A percentile compares a stretch with the other conserved stretches of the same genome.
Evolutionary conservation across 257 asterid species (phyloP).

Genomic region (Nicotiana sylvestris): DNA sequence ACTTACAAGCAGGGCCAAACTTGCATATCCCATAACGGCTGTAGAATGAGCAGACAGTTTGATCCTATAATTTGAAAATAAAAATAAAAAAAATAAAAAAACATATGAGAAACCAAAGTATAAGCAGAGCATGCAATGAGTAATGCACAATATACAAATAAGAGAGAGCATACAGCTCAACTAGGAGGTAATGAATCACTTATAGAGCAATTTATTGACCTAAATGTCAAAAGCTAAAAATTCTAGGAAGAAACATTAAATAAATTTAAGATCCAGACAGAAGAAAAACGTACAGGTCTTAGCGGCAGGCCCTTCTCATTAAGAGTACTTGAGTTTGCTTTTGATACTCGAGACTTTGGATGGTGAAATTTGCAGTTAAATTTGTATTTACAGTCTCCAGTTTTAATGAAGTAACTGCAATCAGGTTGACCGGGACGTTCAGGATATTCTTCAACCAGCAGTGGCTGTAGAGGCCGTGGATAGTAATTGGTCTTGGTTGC

Average conservation of each 20-base stretch:
- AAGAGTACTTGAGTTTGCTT: conserved; percentile 37
- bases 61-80: conserved; percentile 43
- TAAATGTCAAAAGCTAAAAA: neutral
- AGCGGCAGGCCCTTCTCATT: conserved; percentile 93
- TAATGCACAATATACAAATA: neutral
- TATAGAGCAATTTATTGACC: neutral
- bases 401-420: conserved; percentile 75
- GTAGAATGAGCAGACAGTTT: conserved; percentile 69
- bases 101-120: neutral
- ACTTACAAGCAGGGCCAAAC: conserved; percentile 84
- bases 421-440: conserved; percentile 93
- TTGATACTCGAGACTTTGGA: conserved; percentile 53
- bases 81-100: neutral
- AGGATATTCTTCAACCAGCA: conserved; percentile 60
- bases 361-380: conserved; percentile 87
- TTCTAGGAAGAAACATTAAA: neutral
- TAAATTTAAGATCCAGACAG: neutral
- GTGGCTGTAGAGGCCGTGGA: conserved; percentile 39
- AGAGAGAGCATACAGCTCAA: neutral
- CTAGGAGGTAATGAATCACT: neutral
- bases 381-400: conserved; percentile 87
- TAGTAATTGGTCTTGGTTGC: conserved; percentile 44
- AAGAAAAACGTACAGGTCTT: conserved; percentile 72
- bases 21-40: conserved; percentile 88
- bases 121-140: neutral